Evolutionary conservation across 805 yeast species (phyloP), one percentile per base, ranked within the genome.

Genomic region (Candida morakotiae): DNA sequence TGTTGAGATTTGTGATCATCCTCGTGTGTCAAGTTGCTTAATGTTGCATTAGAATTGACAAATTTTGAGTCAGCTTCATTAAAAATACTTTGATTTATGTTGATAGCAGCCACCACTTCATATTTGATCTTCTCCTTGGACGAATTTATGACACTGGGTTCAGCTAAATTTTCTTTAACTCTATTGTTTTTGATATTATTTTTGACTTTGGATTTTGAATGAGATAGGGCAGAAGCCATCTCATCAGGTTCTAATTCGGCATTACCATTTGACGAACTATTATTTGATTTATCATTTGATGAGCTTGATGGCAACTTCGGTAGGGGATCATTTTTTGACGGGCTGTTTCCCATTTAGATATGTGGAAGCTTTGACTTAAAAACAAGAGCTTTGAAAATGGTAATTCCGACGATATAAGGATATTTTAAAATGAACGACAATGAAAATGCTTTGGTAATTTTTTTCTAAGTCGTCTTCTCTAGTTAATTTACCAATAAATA

Each of bases 281-380:
- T 35, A 33, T 53, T 49, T 31, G 53, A 50, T 31, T 56, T 18
- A 17, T 20, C 10, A 21, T 16, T 47, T 23, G 45, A 38, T 27
- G 39, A 31, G 17, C 47, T 39, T 35, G 64, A 50, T 42, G 64
- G 62, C 53, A 53, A 52, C 47, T 54, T 64, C 71, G 72, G 70
- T 60, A 63, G 70, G 53, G 69, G 66, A 38, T 67, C 73, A 62
- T 65, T 58, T 55, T 65, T 66, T 42, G 82, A 76, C 69, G 82
- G 82, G 81, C 76, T 76, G 64, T 75, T 77, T 64, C 83, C 82
- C 82, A 77, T 77, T 34, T 32, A 31, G 21, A n/a, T 21, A n/a
- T 3, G 6, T 4, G 22, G 5, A 31, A 29, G 16, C 21, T 20
- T 20, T 31, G 16, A 31, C 24, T 29, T n/a, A n/a, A 29, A 19